Base-by-base conservation (phyloP, 1,284 basidiomycete species). In the Moesziomyces sp. region DNA sequence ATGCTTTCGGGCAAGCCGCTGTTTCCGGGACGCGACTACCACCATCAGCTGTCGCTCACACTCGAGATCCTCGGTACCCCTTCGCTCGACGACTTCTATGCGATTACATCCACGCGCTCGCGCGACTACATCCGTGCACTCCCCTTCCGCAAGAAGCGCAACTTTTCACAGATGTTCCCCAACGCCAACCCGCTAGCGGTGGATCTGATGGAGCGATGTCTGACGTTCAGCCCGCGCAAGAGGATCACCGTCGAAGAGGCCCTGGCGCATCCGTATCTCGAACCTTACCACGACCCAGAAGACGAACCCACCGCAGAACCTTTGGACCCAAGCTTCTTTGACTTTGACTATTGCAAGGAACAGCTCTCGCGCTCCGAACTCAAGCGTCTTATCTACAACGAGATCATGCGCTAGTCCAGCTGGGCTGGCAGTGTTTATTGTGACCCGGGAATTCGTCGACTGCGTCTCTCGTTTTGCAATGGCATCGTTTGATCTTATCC, bases 41-140 rank as follows among this genome's bases (percentile, higher is more conserved):
- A 86, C 64, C 86, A 87, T 68, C 86, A 89, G 75, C 85, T 89
- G 19, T 86, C 86, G 7, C 82, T 89, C 43, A 89, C 89, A 60
- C 84, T 89, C 59, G 88, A 89, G 70, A 87, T 89, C 7, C 85
- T 89, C 14, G 88, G 88, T 21, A 89, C 88, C 8, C 88, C 88
- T 11, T 87, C 87, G 8, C 86, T 89, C 79, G 88, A 89, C 75
- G 88, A 89, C 78, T 89, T 89, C 70, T 88, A 89, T 55, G 88
- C 88, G 60, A 89, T 89, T 81, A 93, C 91, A n/a, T 93, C 92
- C 8, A 88, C 89, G 16, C 87, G 93, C 30, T 94, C 93, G 45
- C 88, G 93, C 63, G 94, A 96, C 82, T 97, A 97, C 82, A 92
- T 98, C 77, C 91, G 96, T 4, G 93, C 94, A 0, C 86, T 98